Evolutionary conservation across 495 filamentous ascomycete genomes (phyloP), one percentile per base, ranked within the genome.

Genomic region (Aspergillus cavernicola): DNA sequence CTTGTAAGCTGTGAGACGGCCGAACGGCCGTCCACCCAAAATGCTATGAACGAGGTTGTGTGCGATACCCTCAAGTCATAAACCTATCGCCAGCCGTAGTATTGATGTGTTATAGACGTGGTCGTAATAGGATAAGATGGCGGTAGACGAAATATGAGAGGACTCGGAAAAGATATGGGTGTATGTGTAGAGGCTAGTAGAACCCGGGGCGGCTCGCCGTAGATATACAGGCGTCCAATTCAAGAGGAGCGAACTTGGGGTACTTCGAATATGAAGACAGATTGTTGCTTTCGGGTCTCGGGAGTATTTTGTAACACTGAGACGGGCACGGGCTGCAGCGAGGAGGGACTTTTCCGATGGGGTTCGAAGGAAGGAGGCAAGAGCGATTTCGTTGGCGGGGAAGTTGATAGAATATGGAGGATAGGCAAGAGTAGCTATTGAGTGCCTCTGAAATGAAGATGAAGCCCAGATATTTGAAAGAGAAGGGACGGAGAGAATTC

Each of bases 11-110:
- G 64, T 62, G 69, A 69, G 72, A 75, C 72, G 73, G 71, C 73
- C 73, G 58, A 59, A 66, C 60, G 72, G 73, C 72, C 73, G 73
- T 74, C 73, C 66, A n/a, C n/a, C 64, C 62, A 49, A 53, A 57
- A 42, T 70, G 48, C 59, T 53, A 53, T 47, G 45, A 58, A 49
- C 58, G 61, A 54, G 47, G 57, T 55, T 56, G 50, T 19, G 45
- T 53, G 24, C 40, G 31, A 28, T 57, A 20, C 29, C 20, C 2
- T 57, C 51, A 61, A 59, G 40, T 51, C 58, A 66, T 68, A 45
- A 52, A 53, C 22, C 4, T 29, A 37, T 37, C 15, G 28, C 12
- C 12, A 36, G 24, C 20, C 1, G 39, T 24, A 18, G 4, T 32
- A 12, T 19, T 9, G 19, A 13, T 3, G 18, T 33, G n/a, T 6